Evolutionary conservation across 2,329 filamentous ascomycete species (phyloP), one percentile per base, ranked within the genome.

Genomic region (Dothistroma pini): DNA sequence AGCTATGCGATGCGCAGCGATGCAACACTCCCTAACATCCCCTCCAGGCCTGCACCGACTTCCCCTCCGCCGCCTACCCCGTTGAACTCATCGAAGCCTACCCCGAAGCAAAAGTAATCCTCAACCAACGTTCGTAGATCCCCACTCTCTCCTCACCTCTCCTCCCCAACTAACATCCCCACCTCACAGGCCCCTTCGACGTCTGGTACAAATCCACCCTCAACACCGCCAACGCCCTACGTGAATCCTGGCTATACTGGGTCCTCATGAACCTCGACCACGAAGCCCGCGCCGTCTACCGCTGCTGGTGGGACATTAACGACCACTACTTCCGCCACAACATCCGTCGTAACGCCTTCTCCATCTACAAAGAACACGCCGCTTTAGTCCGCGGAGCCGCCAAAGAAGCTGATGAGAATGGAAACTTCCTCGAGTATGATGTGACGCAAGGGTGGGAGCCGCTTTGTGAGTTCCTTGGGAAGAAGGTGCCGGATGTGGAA

Each of bases 31-130:
- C 14, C 16, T 6, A 44, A 14, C 16, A 4, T 9, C 2, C 9
- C 35, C 19, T 11, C n/a, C 21, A 51, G 48, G 48, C 48, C 48
- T 29, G 22, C 22, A 51, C 48, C 48, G 48, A 51, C 48, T 51
- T 44, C 32, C 54, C 54, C 22, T 56, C 35, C 25, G 34, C 54
- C 12, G 54, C 34, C 22, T 56, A 47, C 10, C 48, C 48, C 29
- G 48, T 51, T 6, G 54, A 56, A 21, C 21, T 56, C 1, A 41
- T 56, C 11, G 54, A 47, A 31, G 54, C 54, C 4, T 56, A 56
- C 21, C 54, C 54, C 2, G 54, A 56, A 56, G 54, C 54, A 8
- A 56, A 56, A 32, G 61, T 71, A 14, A 60, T 72, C 6, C 35
- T 56, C 11, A 56, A 55, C 34, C 48, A 51, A n/a, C 48, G 41